These are phyloP conservation scores for Phytophthora cajani DNA, from an alignment of 352 stramenopile genomes.

Conservation along the genomic window DNA sequence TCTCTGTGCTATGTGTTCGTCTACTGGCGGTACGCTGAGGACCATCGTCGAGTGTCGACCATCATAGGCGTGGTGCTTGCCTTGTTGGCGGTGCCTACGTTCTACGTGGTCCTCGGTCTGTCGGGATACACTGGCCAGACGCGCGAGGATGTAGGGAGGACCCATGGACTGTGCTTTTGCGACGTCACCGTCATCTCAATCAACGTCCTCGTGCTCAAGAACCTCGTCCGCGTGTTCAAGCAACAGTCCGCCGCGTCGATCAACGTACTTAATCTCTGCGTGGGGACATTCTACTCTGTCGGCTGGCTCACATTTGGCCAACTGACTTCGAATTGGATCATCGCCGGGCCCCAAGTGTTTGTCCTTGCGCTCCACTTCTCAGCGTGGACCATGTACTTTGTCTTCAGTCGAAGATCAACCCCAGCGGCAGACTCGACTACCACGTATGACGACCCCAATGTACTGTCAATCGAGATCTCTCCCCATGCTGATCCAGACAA, in stretches of 20 bases:
- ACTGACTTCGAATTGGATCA: constrained; percentile 4
- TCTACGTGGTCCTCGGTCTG: background rate
- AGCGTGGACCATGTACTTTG: background rate
- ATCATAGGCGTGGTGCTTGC: background rate
- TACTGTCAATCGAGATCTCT: background rate
- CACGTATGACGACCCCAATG: background rate
- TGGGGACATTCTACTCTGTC: background rate
- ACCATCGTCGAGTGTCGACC: background rate
- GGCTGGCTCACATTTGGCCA: constrained; percentile 1
- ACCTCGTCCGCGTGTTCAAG: constrained; percentile 1
- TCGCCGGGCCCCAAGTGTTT: background rate
- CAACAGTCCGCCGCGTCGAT: background rate
- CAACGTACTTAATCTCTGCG: background rate
- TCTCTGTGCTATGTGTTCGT: background rate
- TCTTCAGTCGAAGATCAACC: background rate
- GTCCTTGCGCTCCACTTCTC: background rate
- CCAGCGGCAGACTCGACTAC: background rate
- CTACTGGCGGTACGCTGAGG: background rate
- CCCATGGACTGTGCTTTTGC: constrained; percentile 1
- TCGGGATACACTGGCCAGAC: background rate
- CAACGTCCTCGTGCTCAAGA: background rate
- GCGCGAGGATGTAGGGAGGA: background rate
- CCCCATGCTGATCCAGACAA: background rate
- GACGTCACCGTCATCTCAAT: background rate
- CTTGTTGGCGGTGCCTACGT: background rate